Evolutionary conservation across 768 basidiomycete species (phyloP).

Genomic region (Holtermanniella nyarrowii): DNA sequence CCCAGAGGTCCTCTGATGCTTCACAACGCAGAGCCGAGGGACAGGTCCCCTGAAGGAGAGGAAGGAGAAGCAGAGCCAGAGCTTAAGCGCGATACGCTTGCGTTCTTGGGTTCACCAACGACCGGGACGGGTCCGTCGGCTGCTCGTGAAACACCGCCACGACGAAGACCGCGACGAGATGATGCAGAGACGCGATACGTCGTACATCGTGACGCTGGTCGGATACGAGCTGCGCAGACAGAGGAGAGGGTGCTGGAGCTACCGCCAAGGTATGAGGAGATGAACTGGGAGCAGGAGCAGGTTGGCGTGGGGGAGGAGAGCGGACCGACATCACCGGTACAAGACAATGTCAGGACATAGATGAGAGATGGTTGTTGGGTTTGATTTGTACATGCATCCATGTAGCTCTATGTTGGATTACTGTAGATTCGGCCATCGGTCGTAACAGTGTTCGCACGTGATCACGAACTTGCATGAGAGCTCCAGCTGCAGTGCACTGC

Average conservation of each 20-base stretch:
- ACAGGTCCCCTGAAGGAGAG: conserved; percentile 2
- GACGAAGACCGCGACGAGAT: conserved; percentile 7
- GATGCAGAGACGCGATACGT: conserved; percentile 25
- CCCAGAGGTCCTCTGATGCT: conserved; percentile 11
- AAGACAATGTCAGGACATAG: too few relatives aligned
- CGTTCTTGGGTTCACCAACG: conserved; percentile 11
- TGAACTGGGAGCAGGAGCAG: conserved; percentile 24
- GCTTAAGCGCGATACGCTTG: conserved; percentile 29
- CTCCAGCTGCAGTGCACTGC: too few relatives aligned
- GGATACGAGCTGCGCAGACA: conserved; percentile 2
- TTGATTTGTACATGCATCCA: neutral
- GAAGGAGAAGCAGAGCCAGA: conserved; percentile 17
- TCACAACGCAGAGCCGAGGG: conserved; percentile 8
- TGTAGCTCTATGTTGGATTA: neutral
- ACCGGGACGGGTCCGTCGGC: neutral
- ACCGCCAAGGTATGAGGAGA: conserved; percentile 33
- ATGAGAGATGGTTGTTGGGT: neutral
- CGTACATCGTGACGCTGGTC: conserved; percentile 29
- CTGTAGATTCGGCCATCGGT: neutral
- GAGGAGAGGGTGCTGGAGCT: conserved; percentile 16
- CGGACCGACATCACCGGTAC: too few relatives aligned
- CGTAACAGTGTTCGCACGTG: too few relatives aligned
- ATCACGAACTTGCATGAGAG: too few relatives aligned
- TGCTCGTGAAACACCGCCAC: neutral
- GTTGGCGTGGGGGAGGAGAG: neutral